phyloP scores from a whole-genome alignment of 192 early-diverging fungal species.

The Neocallimastix lanati region DNA sequence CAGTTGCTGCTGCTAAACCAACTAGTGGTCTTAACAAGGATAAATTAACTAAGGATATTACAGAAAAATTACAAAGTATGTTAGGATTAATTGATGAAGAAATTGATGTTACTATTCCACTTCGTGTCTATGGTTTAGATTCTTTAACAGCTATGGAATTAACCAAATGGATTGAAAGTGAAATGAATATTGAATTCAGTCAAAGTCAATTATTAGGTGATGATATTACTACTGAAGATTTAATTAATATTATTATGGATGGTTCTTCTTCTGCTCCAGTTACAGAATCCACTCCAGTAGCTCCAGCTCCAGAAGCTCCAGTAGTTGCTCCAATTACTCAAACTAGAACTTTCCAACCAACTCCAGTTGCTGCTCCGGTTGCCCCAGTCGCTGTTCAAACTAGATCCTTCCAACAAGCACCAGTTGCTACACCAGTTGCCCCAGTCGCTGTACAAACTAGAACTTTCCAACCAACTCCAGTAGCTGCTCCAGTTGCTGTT shows the following conservation, averaged over 20 bases:
- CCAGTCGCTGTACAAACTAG: neutral
- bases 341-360: too few relatives aligned
- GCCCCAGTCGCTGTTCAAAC: too few relatives aligned
- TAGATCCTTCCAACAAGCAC: neutral
- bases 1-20: neutral
- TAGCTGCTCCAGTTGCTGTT: neutral
- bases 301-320: neutral
- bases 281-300: neutral
- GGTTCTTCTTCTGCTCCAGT: neutral
- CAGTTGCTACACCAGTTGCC: neutral
- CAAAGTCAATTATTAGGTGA: neutral
- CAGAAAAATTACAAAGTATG: neutral
- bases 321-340: too few relatives aligned
- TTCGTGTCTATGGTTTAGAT: neutral
- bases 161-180: neutral
- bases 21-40: neutral
- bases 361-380: too few relatives aligned
- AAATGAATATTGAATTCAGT: neutral
- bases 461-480: too few relatives aligned
- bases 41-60: neutral
- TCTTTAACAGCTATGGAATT: neutral
- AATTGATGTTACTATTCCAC: neutral
- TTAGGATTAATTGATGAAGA: neutral
- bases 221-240: neutral
- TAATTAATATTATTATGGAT: neutral